A percentile compares a stretch with the other conserved stretches of the same genome.
phyloP scores from a whole-genome alignment of 2,329 filamentous ascomycete species.

The Endocalyx cinctus region DNA sequence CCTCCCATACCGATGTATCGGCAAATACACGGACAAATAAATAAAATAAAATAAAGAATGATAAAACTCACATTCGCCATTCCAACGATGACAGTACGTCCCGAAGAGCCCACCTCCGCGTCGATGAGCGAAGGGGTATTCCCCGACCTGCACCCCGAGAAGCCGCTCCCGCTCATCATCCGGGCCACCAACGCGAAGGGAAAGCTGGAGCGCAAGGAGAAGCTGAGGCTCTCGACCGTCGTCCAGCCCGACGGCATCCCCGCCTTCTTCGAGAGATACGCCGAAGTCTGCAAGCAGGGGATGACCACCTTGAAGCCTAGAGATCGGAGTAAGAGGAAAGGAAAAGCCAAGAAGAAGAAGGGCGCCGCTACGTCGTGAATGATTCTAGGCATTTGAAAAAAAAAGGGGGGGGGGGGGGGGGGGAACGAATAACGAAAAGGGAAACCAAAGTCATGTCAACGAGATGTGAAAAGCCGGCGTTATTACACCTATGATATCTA shows the following conservation, averaged over 20 bases:
- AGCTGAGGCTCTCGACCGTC: constrained; percentile 76
- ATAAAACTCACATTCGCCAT: too few species aligned
- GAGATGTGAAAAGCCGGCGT: too few species aligned
- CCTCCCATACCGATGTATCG: constrained; percentile 3
- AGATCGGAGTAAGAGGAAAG: constrained; percentile 82
- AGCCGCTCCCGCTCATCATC: constrained; percentile 69
- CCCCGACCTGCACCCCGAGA: constrained; percentile 54
- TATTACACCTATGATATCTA: too few species aligned
- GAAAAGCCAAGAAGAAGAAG: constrained; percentile 71
- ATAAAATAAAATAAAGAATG: too few species aligned
- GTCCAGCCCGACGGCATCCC: constrained; percentile 74
- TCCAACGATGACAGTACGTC: constrained; percentile 33
- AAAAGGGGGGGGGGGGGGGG: background rate
- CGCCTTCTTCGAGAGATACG: constrained; percentile 77
- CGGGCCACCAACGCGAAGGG: constrained; percentile 78
- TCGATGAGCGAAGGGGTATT: constrained; percentile 46
- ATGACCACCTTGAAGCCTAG: constrained; percentile 91
- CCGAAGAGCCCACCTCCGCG: constrained; percentile 38
- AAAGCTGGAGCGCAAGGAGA: constrained; percentile 50
- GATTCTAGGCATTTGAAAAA: background rate
- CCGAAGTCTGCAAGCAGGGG: constrained; percentile 82
- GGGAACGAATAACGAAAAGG: too few species aligned
- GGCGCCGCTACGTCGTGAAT: constrained; percentile 30
- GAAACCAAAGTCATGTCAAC: too few species aligned
- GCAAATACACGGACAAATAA: too few species aligned